A percentile compares a stretch with the other conserved stretches of the same genome.
These are phyloP conservation scores for Aureococcus anophagefferens DNA, from an alignment of 108 stramenopile genomes.

Conservation along the genomic window DNA sequence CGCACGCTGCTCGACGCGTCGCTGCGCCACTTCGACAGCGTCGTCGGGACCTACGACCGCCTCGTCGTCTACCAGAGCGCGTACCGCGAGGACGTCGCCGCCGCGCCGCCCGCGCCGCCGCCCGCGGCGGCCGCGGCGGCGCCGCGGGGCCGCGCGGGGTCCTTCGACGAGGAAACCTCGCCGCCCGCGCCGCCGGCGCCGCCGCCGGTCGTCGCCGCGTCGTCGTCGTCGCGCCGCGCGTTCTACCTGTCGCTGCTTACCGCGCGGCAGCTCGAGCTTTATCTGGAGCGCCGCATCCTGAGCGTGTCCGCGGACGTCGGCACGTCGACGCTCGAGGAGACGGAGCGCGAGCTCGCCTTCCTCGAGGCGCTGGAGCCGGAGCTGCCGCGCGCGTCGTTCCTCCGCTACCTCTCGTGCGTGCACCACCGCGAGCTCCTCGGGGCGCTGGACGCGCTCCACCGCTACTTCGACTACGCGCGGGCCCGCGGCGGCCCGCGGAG, in stretches of 20 bases:
- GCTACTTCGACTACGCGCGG: slow-evolving; percentile 83
- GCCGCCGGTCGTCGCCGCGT: too few species aligned
- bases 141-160: not conserved
- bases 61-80: not conserved
- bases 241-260: slow-evolving; percentile 12
- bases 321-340: slow-evolving; percentile 13
- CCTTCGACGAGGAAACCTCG: not conserved
- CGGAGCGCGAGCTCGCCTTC: slow-evolving; percentile 12
- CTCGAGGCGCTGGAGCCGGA: slow-evolving; percentile 53
- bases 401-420: slow-evolving; percentile 64
- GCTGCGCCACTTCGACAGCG: slow-evolving; percentile 1
- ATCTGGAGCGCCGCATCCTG: slow-evolving; percentile 13
- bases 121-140: not conserved
- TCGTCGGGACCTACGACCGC: slow-evolving; percentile 2
- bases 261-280: slow-evolving; percentile 26
- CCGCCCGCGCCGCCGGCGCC: not conserved
- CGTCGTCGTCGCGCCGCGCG: too few species aligned
- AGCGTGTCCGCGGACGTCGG: slow-evolving; percentile 9
- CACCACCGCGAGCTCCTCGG: slow-evolving; percentile 56
- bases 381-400: slow-evolving; percentile 65
- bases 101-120: not conserved
- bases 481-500: slow-evolving; percentile 23
- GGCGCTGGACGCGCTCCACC: slow-evolving; percentile 75
- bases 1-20: not conserved
- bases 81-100: not conserved